Base-by-base conservation (phyloP, 495 filamentous ascomycete species). In the Xylaria acuta region DNA sequence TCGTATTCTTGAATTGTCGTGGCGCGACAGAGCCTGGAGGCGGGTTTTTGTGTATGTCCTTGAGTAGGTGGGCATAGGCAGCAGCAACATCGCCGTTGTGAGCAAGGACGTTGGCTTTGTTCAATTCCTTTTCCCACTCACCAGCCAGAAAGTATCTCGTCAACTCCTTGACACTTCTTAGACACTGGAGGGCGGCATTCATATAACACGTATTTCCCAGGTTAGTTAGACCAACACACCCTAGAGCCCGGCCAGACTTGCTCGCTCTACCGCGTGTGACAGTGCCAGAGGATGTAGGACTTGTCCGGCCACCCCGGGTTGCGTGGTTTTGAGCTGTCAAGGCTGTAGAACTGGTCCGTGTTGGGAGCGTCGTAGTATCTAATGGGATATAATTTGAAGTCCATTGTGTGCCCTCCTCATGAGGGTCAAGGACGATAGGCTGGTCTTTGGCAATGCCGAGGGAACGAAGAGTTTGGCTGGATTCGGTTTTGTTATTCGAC, bases 201-300 rank as follows among this genome's bases (percentile, higher is more conserved):
- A 98, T 97, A 80, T 98, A 99, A 82, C 96, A 99, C 0, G 96
- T 98, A 75, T 99, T 99, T 22, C 96, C 96, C 34, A 98, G 82
- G 76, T 99, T 99, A 67, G 88, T 90, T 58, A 99, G 82, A 38
- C 96, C 96, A 54, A 94, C 92, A 36, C 87, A 91, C 20, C 95
- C 95, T 38, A 88, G 82, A 16, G 87, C 86, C 64, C 91, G 88
- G 1, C 90, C 92, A 18, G 82, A 75, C 70, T 82, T 81, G 68
- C 87, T 87, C 3, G 88, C 82, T 62, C 93, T 86, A 65, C 93
- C 92, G 66, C 93, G 84, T 0, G 92, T 92, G 45, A 92, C 82
- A 38, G 79, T 81, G 11, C 82, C 82, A 34, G 81, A 82, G 67
- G 83, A 83, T 6, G 86, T 86, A 38, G 94, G 92, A 72, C 90